Evolutionary conservation across 768 basidiomycete species (phyloP), one percentile per base, ranked within the genome.

Genomic region (Lactifluus subvellereus): DNA sequence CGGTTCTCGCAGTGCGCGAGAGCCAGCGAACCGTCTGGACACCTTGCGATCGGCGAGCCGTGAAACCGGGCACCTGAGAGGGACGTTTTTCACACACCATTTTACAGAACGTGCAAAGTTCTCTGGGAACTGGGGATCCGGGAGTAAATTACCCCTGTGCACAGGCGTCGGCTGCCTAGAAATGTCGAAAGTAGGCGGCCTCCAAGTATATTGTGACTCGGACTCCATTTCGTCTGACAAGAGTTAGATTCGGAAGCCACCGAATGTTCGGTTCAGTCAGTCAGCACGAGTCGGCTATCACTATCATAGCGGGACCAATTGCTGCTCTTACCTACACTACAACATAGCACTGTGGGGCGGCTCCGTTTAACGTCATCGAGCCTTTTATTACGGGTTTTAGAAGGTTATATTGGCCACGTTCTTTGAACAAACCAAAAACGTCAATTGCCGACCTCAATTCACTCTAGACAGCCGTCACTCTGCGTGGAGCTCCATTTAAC

Each of bases 1-100:
- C 86, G 75, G 67, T 91, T 84, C 72, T 96, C 92, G 66, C 84
- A 86, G 42, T 87, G 84, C 0, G 82, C 77, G 11, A 96, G 78
- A 0, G 86, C 74, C 14, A 77, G 78, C 3, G 86, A 83, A 0
- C 90, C 91, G 68, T 94, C 91, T 13, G 84, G 80, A 66, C 82
- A 89, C 86, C 91, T 94, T 49, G 5, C n/a, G 35, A 18, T 32
- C 18, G 27, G 38, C 38, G 42, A 59, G 20, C 48, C 37, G n/a
- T 53, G 37, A 53, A 57, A 20, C 13, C 13, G 49, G 48, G 48
- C 18, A 32, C n/a, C 14, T 11, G 43, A 47, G 20, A 43, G 45
- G 18, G 37, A 9, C 16, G 18, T 10, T 4, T 18, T 8, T 33
- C 27, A 61, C 66, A 32, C 47, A 66, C 67, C 67, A 68, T 63